phyloP scores from a whole-genome alignment of 148 eudicot species.

The Euryodendron excelsum region DNA sequence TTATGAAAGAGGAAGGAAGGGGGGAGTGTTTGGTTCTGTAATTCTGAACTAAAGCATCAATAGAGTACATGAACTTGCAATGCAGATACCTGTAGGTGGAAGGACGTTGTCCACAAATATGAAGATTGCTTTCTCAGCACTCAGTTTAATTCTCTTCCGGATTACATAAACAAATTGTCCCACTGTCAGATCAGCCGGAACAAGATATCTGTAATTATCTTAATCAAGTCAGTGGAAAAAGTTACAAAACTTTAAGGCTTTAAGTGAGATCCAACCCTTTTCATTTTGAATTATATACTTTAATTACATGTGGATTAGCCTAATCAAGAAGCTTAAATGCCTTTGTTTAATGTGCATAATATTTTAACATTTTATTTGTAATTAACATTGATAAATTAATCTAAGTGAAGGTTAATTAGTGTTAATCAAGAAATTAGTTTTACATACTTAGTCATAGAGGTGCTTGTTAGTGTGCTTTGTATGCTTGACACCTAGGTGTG shows the following conservation, averaged over 20 bases:
- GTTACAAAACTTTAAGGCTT: neutral
- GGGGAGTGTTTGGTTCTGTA: too few relatives aligned
- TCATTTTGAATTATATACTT: neutral
- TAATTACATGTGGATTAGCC: neutral
- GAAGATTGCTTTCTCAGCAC: slow-evolving; percentile 45
- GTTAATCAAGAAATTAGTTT: too few relatives aligned
- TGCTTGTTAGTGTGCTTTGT: too few relatives aligned
- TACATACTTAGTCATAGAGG: too few relatives aligned
- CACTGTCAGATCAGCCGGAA: slow-evolving; percentile 44
- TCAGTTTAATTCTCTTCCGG: slow-evolving; percentile 43
- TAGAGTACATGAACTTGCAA: slow-evolving; percentile 4
- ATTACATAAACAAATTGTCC: slow-evolving; percentile 46
- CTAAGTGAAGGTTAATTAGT: too few relatives aligned
- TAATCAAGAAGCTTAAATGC: too few relatives aligned
- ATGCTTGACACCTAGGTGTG: too few relatives aligned
- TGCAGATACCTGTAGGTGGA: slow-evolving; percentile 37
- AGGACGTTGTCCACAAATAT: slow-evolving; percentile 46
- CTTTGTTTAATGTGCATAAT: too few relatives aligned
- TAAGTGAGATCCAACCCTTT: neutral
- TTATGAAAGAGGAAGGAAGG: too few relatives aligned
- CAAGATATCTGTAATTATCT: slow-evolving; percentile 32
- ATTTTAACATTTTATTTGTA: too few relatives aligned
- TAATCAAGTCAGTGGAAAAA: neutral
- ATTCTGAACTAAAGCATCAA: neutral
- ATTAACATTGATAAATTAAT: too few relatives aligned